Conservation (phyloP, 306 rosid genomes). For the Trifolium subterraneum region DNA sequence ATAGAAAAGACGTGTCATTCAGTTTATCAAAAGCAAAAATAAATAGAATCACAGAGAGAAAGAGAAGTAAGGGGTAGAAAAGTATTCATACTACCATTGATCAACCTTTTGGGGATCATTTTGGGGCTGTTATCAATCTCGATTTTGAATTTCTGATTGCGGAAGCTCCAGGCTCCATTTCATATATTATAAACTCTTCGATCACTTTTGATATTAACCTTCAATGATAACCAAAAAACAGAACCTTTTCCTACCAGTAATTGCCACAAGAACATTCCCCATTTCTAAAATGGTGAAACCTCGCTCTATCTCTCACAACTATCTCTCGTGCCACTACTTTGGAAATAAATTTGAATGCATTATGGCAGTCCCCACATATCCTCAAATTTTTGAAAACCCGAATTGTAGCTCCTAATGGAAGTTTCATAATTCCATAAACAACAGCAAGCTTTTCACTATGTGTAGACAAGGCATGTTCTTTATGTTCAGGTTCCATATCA, state of each 20-base stretch:
- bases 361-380: slow-evolving; percentile 58
- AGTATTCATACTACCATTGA: slow-evolving; percentile 31
- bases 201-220: slow-evolving; percentile 19
- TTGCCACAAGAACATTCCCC: slow-evolving; percentile 63
- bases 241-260: slow-evolving; percentile 55
- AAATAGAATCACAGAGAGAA: slow-evolving; percentile 12
- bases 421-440: slow-evolving; percentile 60
- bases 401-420: slow-evolving; percentile 54
- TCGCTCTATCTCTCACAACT: slow-evolving; percentile 58
- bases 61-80: not conserved
- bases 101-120: slow-evolving; percentile 32
- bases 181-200: slow-evolving; percentile 18
- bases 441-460: slow-evolving; percentile 64
- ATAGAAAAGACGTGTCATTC: slow-evolving; percentile 2
- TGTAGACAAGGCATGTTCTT: slow-evolving; percentile 54
- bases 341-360: slow-evolving; percentile 60
- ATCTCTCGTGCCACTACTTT: slow-evolving; percentile 54
- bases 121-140: slow-evolving; percentile 32
- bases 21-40: slow-evolving; percentile 23
- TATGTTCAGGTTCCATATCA: slow-evolving; percentile 59
- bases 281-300: slow-evolving; percentile 56
- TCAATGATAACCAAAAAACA: slow-evolving; percentile 31
- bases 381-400: slow-evolving; percentile 63
- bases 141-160: slow-evolving; percentile 27
- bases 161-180: slow-evolving; percentile 35